A percentile compares a stretch with the other conserved stretches of the same genome.
Evolutionary conservation across 2,329 filamentous ascomycete genomes (phyloP).

Genomic region (Cytospora chrysosperma): DNA sequence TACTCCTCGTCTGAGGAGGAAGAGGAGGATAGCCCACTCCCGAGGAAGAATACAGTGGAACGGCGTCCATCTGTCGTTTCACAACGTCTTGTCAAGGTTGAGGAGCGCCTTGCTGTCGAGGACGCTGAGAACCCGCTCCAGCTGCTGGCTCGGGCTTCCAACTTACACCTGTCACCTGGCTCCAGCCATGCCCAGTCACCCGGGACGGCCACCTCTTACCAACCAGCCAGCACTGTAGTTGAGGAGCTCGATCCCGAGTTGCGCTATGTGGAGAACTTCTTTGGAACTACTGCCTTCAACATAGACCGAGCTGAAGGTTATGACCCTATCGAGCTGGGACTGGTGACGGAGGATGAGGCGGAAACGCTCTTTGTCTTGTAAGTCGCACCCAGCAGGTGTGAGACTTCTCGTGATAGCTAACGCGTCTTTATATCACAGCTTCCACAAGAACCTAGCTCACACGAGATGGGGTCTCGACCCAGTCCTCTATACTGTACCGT

Average conservation of each 20-base stretch:
- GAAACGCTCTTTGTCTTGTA: constrained; percentile 65
- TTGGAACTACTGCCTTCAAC: constrained; percentile 61
- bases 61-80: constrained; percentile 28
- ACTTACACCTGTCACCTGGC: constrained; percentile 56
- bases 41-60: constrained; percentile 2
- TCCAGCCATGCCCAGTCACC: constrained; percentile 27
- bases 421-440: constrained; percentile 43
- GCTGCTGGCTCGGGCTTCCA: constrained; percentile 69
- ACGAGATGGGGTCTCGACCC: constrained; percentile 74
- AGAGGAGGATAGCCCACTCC: constrained; percentile 32
- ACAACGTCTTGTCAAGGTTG: constrained; percentile 31
- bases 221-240: constrained; percentile 24
- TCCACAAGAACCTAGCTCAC: constrained; percentile 68
- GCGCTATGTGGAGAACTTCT: constrained; percentile 61
- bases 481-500: constrained; percentile 61
- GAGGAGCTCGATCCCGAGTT: constrained; percentile 39
- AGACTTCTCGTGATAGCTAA: background rate
- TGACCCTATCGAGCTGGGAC: constrained; percentile 67
- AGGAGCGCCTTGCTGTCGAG: constrained; percentile 61
- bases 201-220: constrained; percentile 20
- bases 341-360: constrained; percentile 66
- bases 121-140: constrained; percentile 76
- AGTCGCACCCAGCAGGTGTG: constrained; percentile 29
- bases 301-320: constrained; percentile 63
- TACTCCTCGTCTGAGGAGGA: constrained; percentile 36